These are phyloP conservation scores for Fusarium oligoseptatum DNA, from an alignment of 2,329 filamentous ascomycete species.

Conservation along the genomic window DNA sequence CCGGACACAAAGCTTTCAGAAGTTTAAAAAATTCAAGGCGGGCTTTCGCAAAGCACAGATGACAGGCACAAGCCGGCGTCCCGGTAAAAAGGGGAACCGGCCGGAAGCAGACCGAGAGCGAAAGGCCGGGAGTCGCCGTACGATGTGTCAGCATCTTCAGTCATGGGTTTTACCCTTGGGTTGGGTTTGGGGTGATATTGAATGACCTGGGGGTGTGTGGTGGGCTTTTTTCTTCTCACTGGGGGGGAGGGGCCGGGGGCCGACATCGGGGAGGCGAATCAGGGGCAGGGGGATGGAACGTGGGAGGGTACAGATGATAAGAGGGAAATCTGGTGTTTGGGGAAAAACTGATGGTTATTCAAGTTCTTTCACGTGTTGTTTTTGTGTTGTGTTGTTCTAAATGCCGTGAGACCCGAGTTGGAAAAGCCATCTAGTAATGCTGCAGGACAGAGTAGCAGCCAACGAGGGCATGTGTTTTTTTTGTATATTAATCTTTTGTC, in stretches of 20 bases:
- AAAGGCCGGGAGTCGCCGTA: not conserved
- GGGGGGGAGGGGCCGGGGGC: not conserved
- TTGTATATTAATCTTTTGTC: constrained; percentile 2
- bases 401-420: constrained; percentile 3
- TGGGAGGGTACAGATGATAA: constrained; percentile 6
- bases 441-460: not conserved
- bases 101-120: constrained; percentile 1
- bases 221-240: not conserved
- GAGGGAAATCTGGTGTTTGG: constrained; percentile 10
- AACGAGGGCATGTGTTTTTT: not conserved
- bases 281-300: constrained; percentile 1
- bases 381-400: not conserved
- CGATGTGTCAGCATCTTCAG: constrained; percentile 32
- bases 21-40: not conserved
- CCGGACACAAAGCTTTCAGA: constrained; percentile 1
- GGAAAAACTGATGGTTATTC: not conserved
- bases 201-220: constrained; percentile 2
- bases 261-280: constrained; percentile 33
- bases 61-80: constrained; percentile 1
- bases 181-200: not conserved
- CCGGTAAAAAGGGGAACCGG: not conserved
- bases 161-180: constrained; percentile 15
- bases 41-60: not conserved
- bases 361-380: not conserved
- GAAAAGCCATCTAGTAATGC: not conserved